Evolutionary conservation across 768 basidiomycete genomes (phyloP), one percentile per base, ranked within the genome.

Genomic region (Gloeopeniophorella convolvens): DNA sequence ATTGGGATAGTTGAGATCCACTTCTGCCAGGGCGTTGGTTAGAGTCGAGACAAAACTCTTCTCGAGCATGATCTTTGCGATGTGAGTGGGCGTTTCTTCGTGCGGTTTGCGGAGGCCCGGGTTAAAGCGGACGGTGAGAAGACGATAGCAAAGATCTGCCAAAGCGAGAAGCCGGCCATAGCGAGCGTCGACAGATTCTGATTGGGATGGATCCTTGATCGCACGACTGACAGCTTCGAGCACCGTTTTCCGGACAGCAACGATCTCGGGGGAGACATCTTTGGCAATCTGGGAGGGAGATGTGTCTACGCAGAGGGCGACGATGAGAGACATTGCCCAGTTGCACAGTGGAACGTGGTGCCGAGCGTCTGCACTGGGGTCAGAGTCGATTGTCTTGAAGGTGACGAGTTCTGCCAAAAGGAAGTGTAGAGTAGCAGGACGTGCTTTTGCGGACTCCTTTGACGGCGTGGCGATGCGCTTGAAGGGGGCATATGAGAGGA

Each of bases 1-100:
- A 59, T 92, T 83, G 2, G 96, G 96, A 67, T 91, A 97, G 63
- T 96, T 96, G 32, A 98, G 78, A 62, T 99, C 96, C 34, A 95
- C 82, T 45, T 99, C 96, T 4, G 88, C 83, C 15, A 97, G 74
- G 10, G 92, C 85, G 35, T 74, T 85, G 0, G 96, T 97, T 30
- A 99, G 71, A 1, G 85, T 83, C 4, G 86, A 77, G 13, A 97
- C 96, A 56, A 90, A 94, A 62, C 89, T 89, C 72, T 97, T 97
- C 74, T 99, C 96, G 43, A 99, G 69, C 96, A 99, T 99, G 55
- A 94, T 78, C 70, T 97, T 97, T 18, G 95, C 92, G 45, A 98
- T 78, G 54, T 96, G 94, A 7, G 93, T 85, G 3, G 85, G 85
- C n/a, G 76, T 76, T 42, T 92, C 95, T 42, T 72, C 76, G 49